Evolutionary conservation across 306 rosid species (phyloP).

Genomic region (Mucuna pruriens): DNA sequence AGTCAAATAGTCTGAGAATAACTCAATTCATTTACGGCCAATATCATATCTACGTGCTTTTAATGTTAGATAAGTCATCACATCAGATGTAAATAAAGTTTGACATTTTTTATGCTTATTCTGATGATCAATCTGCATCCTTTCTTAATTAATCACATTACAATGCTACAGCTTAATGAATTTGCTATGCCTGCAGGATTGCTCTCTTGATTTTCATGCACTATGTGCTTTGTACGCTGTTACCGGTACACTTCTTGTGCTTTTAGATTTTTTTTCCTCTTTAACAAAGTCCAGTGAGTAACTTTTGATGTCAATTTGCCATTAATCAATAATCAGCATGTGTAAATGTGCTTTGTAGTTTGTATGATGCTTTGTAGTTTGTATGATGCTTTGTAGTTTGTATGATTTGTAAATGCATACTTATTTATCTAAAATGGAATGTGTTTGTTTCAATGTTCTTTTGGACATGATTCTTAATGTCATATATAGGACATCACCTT

Average conservation of each 20-base stretch:
- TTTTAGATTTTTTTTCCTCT: not conserved
- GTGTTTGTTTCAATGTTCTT: not conserved
- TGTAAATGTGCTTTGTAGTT: too few species aligned
- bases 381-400: too few species aligned
- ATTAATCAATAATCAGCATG: not conserved
- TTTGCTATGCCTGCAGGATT: conserved; percentile 64
- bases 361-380: too few species aligned
- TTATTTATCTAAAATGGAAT: conserved; percentile 9
- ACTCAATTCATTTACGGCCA: not conserved
- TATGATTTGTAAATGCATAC: not conserved
- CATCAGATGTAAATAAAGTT: not conserved
- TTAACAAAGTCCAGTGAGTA: conserved; percentile 6
- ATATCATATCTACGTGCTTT: not conserved
- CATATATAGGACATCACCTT: not conserved
- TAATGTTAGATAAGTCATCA: not conserved
- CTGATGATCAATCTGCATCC: not conserved
- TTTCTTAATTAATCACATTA: conserved; percentile 35
- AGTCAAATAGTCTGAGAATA: not conserved
- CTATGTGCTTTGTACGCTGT: conserved; percentile 81
- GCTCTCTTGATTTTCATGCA: conserved; percentile 76
- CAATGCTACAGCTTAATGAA: conserved; percentile 48
- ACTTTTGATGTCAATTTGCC: conserved; percentile 10
- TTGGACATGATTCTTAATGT: not conserved
- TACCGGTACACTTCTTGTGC: conserved; percentile 64
- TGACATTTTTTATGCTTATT: conserved; percentile 2